Percentiles rank a stretch among this genome's conserved stretches.
phyloP scores from a whole-genome alignment of 2,329 filamentous ascomycete genomes.

The Aspergillus pseudoviridinutans region DNA sequence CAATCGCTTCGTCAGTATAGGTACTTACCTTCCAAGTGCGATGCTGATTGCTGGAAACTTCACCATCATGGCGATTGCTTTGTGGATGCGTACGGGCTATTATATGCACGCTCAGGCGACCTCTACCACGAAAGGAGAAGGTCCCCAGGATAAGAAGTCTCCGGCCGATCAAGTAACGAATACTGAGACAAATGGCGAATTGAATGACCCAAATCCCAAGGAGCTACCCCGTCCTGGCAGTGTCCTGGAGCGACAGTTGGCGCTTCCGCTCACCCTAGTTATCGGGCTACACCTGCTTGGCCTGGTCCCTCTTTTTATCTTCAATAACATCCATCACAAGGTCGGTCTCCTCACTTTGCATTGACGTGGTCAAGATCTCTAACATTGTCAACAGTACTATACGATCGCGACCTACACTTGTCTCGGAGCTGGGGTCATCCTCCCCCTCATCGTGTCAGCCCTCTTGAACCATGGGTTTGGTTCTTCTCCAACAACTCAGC shows the following conservation, averaged over 20 bases:
- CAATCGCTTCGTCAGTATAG: constrained; percentile 94
- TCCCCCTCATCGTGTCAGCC: constrained; percentile 57
- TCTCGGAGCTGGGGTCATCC: constrained; percentile 49
- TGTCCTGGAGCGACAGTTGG: constrained; percentile 38
- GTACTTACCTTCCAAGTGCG: constrained; percentile 94
- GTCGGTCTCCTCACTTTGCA: constrained; percentile 46
- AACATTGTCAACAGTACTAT: constrained; percentile 49
- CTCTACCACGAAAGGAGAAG: constrained; percentile 14
- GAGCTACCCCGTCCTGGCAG: constrained; percentile 16
- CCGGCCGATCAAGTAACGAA: constrained; percentile 10
- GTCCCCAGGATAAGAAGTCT: constrained; percentile 31
- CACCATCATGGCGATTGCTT: constrained; percentile 85
- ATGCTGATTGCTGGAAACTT: constrained; percentile 95
- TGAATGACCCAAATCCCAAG: constrained; percentile 13
- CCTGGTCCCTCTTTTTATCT: constrained; percentile 76
- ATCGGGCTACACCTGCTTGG: constrained; percentile 70
- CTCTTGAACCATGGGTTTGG: constrained; percentile 47
- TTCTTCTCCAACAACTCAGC: constrained; percentile 58
- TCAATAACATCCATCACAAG: constrained; percentile 66
- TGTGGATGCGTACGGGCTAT: constrained; percentile 88
- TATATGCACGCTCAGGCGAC: constrained; percentile 22
- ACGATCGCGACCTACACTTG: constrained; percentile 58
- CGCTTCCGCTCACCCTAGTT: constrained; percentile 64
- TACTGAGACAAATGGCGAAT: constrained; percentile 10
- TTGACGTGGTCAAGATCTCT: constrained; percentile 8